Evolutionary conservation across 345 rosid species (phyloP), one percentile per base, ranked within the genome.

Genomic region (Dipteronia sinensis): DNA sequence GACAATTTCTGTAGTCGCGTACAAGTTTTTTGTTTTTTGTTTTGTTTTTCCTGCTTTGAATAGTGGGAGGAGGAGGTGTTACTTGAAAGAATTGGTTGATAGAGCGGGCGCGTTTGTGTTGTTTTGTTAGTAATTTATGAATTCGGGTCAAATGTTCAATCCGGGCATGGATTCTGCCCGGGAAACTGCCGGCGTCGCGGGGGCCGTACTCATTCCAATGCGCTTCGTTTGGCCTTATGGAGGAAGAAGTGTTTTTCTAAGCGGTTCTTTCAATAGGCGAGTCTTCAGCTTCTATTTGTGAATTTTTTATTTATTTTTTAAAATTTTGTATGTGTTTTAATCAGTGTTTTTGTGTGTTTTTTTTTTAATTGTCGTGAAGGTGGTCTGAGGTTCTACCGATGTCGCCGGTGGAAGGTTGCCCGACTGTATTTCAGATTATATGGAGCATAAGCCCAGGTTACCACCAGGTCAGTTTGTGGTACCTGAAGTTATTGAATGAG

Each of bases 401-500:
- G 96, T 86, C 90, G 34, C 93, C 89, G 15, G 81, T 87, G 77
- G 96, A 91, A 80, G 96, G 92, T 61, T 84, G 86, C 77, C 91
- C 92, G 15, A 86, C 87, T 29, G 90, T 89, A 27, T 91, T 86
- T 86, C 96, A 90, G 82, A 85, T 85, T 47, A 65, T 91, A 82
- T 86, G 85, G 77, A 84, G 83, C 76, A 75, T 91, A 79, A 76
- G 91, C 2, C 91, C 89, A 0, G 96, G 96, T 65, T 85, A 71
- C 81, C 92, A 91, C 81, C 90, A 90, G 96, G 96, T 91, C 66
- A 27, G 88, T 74, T n/a, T 71, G 11, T 16, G 23, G 27, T 53
- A 25, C 58, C 2, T 29, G 22, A 59, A 59, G 22, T 59, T 15
- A 6, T 59, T 59, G 8, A 59, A 6, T 22, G 64, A 8, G 23